These are phyloP conservation scores for Cucurbita moschata DNA, from an alignment of 306 rosid genomes.

Conservation along the genomic window DNA sequence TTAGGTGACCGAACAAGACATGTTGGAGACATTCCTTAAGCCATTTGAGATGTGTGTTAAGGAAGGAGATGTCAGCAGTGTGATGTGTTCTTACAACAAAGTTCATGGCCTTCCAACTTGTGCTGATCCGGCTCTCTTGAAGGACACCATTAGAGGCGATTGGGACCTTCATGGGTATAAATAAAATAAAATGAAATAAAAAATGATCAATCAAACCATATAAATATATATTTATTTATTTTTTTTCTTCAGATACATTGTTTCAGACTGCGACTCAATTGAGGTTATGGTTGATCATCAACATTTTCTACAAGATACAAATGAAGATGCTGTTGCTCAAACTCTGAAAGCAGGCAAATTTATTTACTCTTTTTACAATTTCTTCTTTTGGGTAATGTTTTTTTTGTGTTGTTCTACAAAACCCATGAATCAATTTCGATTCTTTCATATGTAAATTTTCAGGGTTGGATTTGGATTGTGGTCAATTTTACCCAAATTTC, in stretches of 20 bases:
- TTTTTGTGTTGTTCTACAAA: neutral
- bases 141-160: constrained; percentile 50
- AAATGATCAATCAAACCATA: neutral
- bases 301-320: constrained; percentile 41
- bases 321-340: constrained; percentile 80
- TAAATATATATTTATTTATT: neutral
- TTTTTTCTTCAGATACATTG: constrained; percentile 39
- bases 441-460: constrained; percentile 6
- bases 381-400: neutral
- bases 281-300: constrained; percentile 39
- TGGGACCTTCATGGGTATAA: constrained; percentile 66
- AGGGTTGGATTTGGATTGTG: constrained; percentile 83
- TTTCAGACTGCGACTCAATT: constrained; percentile 72
- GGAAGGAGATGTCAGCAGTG: constrained; percentile 76
- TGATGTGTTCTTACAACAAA: constrained; percentile 80
- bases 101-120: constrained; percentile 82
- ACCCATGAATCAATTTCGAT: neutral
- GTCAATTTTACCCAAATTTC: constrained; percentile 30
- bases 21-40: constrained; percentile 70
- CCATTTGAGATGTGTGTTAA: constrained; percentile 66
- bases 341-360: constrained; percentile 56
- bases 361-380: neutral
- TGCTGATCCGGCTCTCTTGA: constrained; percentile 69
- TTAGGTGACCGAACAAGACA: constrained; percentile 67
- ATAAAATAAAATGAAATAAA: too few relatives aligned